Percentiles rank a stretch among this genome's conserved stretches.
These are phyloP conservation scores for Nakaseomyces kungkrabaensis DNA, from an alignment of 1,139 yeast species.

Conservation along the genomic window DNA sequence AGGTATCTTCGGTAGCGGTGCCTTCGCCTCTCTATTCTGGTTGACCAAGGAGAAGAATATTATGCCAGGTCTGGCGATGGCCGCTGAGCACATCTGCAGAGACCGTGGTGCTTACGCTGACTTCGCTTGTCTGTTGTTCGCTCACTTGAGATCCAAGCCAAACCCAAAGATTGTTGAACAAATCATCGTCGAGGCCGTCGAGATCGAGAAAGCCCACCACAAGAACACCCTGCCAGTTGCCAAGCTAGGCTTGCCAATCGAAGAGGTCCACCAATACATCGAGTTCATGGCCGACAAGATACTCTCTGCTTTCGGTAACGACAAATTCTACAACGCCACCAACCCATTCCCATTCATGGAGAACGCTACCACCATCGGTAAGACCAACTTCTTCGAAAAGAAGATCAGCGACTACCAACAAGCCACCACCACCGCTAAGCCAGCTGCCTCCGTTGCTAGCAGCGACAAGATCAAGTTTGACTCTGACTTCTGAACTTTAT, in stretches of 20 bases:
- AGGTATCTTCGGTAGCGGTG: slow-evolving; percentile 96
- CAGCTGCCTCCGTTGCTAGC: slow-evolving; percentile 34
- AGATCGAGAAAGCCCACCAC: slow-evolving; percentile 86
- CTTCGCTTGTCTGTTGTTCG: slow-evolving; percentile 89
- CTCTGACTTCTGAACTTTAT: slow-evolving; percentile 37
- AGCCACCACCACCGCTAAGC: slow-evolving; percentile 78
- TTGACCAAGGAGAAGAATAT: slow-evolving; percentile 84
- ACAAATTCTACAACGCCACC: slow-evolving; percentile 73
- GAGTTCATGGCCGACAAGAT: slow-evolving; percentile 96
- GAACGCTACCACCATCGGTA: slow-evolving; percentile 93
- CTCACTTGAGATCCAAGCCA: slow-evolving; percentile 88
- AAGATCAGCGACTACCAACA: slow-evolving; percentile 98
- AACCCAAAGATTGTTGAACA: slow-evolving; percentile 63
- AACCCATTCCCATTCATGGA: slow-evolving; percentile 99
- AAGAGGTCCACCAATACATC: slow-evolving; percentile 92
- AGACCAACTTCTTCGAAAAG: slow-evolving; percentile 97
- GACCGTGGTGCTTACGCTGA: slow-evolving; percentile 99
- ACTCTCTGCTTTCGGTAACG: slow-evolving; percentile 79
- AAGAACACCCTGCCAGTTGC: slow-evolving; percentile 89
- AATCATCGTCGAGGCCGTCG: slow-evolving; percentile 91
- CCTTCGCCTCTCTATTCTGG: slow-evolving; percentile 97
- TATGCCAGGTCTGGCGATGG: slow-evolving; percentile 97
- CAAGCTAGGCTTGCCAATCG: slow-evolving; percentile 85
- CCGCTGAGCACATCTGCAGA: slow-evolving; percentile 92
- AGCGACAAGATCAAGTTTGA: slow-evolving; percentile 37